These are phyloP conservation scores for Lentinus polychrous DNA, from an alignment of 1,284 basidiomycete species.

Conservation along the genomic window DNA sequence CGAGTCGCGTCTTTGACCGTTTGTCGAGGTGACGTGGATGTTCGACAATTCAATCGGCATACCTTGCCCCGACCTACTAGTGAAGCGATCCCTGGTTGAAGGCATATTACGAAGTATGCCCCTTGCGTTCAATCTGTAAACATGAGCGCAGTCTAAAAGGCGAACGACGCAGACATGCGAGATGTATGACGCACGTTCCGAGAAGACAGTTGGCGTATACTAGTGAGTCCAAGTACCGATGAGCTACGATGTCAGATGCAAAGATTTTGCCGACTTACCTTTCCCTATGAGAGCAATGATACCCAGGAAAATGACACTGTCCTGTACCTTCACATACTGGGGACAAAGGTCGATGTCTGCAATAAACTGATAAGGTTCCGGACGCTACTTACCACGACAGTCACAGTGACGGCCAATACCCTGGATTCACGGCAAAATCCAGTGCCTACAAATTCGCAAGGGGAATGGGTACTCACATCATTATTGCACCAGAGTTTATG, in stretches of 20 bases:
- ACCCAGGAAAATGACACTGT: background rate
- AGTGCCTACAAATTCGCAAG: too few relatives aligned
- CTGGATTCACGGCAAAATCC: too few relatives aligned
- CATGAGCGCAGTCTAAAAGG: background rate
- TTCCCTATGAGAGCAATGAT: background rate
- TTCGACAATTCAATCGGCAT: background rate
- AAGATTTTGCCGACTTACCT: background rate
- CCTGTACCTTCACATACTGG: background rate
- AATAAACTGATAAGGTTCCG: background rate
- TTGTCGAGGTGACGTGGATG: background rate
- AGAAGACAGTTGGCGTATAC: background rate
- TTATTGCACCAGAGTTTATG: slow-evolving; percentile 3
- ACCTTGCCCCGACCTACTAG: background rate
- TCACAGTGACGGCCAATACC: background rate
- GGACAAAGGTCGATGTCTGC: background rate
- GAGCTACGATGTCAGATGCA: too few relatives aligned
- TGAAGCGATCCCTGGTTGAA: background rate
- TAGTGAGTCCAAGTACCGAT: background rate
- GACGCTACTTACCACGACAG: background rate
- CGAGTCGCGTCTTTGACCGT: background rate
- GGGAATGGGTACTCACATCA: background rate
- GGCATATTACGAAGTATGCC: background rate
- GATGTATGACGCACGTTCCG: background rate
- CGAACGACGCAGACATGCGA: background rate
- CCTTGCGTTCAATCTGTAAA: background rate